These are phyloP conservation scores for Corymbia maculata DNA, from an alignment of 345 rosid genomes.

Conservation along the genomic window DNA sequence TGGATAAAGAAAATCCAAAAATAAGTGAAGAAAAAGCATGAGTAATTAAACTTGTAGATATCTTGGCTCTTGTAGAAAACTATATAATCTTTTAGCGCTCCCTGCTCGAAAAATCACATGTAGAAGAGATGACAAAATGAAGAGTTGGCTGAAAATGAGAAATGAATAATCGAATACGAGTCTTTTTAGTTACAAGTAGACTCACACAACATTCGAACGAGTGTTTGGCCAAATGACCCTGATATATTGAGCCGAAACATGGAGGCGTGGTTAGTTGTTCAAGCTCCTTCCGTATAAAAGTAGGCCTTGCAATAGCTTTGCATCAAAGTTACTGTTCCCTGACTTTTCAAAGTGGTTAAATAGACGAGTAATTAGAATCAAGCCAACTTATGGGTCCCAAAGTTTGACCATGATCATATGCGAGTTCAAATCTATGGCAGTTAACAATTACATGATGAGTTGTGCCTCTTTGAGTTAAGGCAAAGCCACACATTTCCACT, in stretches of 20 bases:
- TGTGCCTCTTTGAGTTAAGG: not conserved
- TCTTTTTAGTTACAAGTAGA: not conserved
- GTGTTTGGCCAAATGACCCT: not conserved
- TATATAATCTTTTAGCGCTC: not conserved
- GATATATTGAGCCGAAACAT: not conserved
- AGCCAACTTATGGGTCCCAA: not conserved
- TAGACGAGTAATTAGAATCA: not conserved
- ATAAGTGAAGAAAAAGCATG: not conserved
- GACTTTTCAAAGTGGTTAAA: not conserved
- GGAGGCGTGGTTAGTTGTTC: not conserved
- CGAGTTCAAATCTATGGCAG: not conserved
- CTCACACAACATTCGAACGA: not conserved
- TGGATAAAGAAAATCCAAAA: not conserved
- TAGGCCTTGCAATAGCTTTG: not conserved
- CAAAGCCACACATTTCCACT: not conserved
- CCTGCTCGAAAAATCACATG: not conserved
- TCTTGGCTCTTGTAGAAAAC: not conserved
- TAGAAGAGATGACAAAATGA: not conserved
- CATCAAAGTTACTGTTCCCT: not conserved
- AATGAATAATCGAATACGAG: not conserved
- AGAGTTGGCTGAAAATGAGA: not conserved
- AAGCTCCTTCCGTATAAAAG: not conserved
- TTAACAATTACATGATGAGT: not conserved
- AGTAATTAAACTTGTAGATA: not conserved
- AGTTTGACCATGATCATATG: not conserved